Evolutionary conservation across 1,284 basidiomycete species (phyloP), one percentile per base, ranked within the genome.

Genomic region (Fomitiporia mediterranea): DNA sequence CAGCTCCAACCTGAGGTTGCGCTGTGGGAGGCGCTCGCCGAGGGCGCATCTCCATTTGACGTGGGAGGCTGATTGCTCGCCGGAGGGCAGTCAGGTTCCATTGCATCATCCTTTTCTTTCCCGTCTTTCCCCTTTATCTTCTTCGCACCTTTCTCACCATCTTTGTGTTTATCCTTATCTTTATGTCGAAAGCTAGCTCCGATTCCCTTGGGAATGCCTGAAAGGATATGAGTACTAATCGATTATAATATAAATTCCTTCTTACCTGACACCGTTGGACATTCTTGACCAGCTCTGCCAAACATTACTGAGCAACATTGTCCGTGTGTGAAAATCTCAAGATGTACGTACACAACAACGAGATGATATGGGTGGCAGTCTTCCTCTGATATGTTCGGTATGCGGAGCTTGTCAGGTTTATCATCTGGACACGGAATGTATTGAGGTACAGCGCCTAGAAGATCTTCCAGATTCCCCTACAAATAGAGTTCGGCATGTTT

Each of bases 211-310:
- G 88, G 88, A 52, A 90, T 80, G 17, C 85, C 85, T 85, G 8
- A n/a, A 23, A 21, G 28, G n/a, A 19, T 21, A 2, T 42, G 2
- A 23, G 51, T 30, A 43, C 42, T 30, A 9, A 44, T 60, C 46
- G 25, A 62, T 30, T 50, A 32, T 9, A 49, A 17, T 28, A 34
- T 9, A 55, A 56, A 38, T 17, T 43, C 4, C 44, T 43, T 63
- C 67, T 44, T 60, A 80, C 87, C 85, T 35, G 83, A 86, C 34
- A 79, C 72, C 27, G 84, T 86, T 4, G 88, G 89, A 65, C 88
- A 91, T 73, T 91, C 88, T 67, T 93, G 90, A 17, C 89, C 90
- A 27, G 89, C 90, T 56, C 86, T 89, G 61, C 30, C 56, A 32
- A 66, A 58, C 56, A 52, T 52, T 50, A 11, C 60, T 60, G 48